Evolutionary conservation across 129 eudicot genomes (phyloP), one percentile per base, ranked within the genome.

Genomic region (Saposhnikovia divaricata): DNA sequence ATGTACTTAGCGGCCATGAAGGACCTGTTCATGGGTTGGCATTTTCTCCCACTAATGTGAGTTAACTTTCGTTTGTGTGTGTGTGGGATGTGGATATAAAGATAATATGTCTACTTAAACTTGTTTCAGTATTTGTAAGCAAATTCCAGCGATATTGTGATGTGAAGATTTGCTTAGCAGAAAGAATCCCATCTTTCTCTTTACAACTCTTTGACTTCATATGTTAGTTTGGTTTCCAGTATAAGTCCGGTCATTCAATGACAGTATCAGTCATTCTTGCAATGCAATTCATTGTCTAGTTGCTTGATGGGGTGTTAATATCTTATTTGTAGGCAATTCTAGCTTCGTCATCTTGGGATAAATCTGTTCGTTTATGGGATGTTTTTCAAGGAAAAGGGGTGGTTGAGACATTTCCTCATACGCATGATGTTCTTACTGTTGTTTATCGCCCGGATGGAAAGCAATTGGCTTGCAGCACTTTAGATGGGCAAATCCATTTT

Each of bases 321-420:
- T 25, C 45, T 51, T 42, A 28, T 23, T 27, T 86, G 81, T 82
- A 95, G 98, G 90, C 97, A 47, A 85, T 85, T 43, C 81, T 95
- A 63, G 92, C 99, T 44, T 95, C 99, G 73, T 95, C 99, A 31
- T 95, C 99, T 48, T 95, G 99, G 99, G 99, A 95, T 90, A 92
- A 86, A 89, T 84, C 99, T 19, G 93, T 92, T 48, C 91, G 99
- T 16, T 75, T 95, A 79, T 95, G 99, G 99, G 97, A 95, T 80
- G 91, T 95, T 74, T 95, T 92, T 90, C 94, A 92, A 76, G 99
- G 99, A 75, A 95, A 87, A 80, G 96, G 96, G 59, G 88, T 90
- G 34, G 96, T 90, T 59, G 97, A 95, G 84, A 87, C 90, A 80
- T 95, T 95, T 78, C 87, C 80, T 7, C 99, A 95, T 81, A 88